Percentiles rank a stretch among this genome's conserved stretches.
Conservation (phyloP, 768 basidiomycete genomes). For the Leccinum barrowsii region DNA sequence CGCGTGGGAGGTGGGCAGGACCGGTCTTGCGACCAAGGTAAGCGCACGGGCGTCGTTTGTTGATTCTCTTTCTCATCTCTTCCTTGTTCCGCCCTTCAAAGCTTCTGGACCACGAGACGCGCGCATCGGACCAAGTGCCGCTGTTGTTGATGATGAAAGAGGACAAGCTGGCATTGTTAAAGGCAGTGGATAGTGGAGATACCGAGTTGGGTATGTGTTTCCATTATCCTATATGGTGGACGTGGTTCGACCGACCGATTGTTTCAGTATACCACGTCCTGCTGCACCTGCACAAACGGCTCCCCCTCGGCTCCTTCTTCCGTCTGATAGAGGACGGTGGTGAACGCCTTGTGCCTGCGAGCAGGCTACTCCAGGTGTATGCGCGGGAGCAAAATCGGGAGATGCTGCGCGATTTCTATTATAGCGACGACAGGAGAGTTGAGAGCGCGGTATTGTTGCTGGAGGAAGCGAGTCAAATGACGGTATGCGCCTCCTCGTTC, state of each 20-base stretch:
- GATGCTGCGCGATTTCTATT: constrained; percentile 94
- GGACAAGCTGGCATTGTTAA: constrained; percentile 79
- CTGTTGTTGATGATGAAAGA: constrained; percentile 94
- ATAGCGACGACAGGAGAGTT: constrained; percentile 91
- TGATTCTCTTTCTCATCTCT: background rate
- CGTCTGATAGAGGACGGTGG: constrained; percentile 91
- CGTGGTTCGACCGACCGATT: background rate
- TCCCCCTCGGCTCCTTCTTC: constrained; percentile 91
- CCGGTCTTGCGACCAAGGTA: constrained; percentile 82
- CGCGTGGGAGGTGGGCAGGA: constrained; percentile 87
- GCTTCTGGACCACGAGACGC: constrained; percentile 89
- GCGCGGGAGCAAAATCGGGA: constrained; percentile 87
- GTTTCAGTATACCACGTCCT: constrained; percentile 86
- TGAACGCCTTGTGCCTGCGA: constrained; percentile 65
- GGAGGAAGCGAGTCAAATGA: constrained; percentile 71
- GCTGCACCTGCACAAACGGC: constrained; percentile 77
- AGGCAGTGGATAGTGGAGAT: constrained; percentile 93
- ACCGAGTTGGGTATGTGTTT: constrained; percentile 79
- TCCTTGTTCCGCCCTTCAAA: constrained; percentile 25
- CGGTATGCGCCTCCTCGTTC: constrained; percentile 39
- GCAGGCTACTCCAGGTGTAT: constrained; percentile 82
- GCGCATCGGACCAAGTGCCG: constrained; percentile 90
- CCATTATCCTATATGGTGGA: background rate
- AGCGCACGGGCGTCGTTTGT: background rate
- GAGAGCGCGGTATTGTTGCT: constrained; percentile 90